phyloP scores from a whole-genome alignment of 768 basidiomycete genomes.

The Lactarius hatsudake region DNA sequence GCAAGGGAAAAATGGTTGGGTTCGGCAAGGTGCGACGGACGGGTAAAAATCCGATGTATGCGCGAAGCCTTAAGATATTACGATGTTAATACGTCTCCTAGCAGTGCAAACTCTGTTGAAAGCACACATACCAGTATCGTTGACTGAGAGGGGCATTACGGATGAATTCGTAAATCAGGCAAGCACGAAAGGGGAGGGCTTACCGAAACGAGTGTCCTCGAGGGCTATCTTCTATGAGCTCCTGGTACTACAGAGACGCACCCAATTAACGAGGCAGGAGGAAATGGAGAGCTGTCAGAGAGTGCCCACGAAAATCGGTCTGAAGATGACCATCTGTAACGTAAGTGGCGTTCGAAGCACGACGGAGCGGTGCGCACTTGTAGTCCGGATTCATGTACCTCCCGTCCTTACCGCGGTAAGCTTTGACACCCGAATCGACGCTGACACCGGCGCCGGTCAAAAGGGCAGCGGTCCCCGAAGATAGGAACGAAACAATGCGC shows the following conservation, averaged over 20 bases:
- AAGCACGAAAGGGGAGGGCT: constrained; percentile 25
- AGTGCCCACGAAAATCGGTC: constrained; percentile 30
- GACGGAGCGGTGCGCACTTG: constrained; percentile 47
- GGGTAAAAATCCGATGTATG: constrained; percentile 82
- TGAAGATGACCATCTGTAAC: constrained; percentile 3
- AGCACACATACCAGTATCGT: constrained; percentile 67
- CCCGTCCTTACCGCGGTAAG: constrained; percentile 87
- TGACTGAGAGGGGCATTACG: constrained; percentile 46
- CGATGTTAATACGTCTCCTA: not conserved
- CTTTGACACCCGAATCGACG: constrained; percentile 92
- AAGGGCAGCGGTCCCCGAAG: constrained; percentile 65
- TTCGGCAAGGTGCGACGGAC: constrained; percentile 84
- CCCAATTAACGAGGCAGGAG: constrained; percentile 20
- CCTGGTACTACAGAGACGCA: constrained; percentile 55
- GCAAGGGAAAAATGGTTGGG: constrained; percentile 87
- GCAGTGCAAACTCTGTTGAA: not conserved
- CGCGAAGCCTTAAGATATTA: constrained; percentile 49
- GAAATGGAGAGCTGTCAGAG: not conserved
- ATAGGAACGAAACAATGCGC: constrained; percentile 62
- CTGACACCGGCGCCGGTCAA: constrained; percentile 92
- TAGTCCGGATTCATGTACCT: constrained; percentile 89
- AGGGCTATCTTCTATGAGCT: constrained; percentile 69
- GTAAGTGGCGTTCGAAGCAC: not conserved
- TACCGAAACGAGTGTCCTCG: constrained; percentile 73
- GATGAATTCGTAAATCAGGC: constrained; percentile 1